phyloP scores from a whole-genome alignment of 2,329 filamentous ascomycete species.

The Alternaria incomplexa region DNA sequence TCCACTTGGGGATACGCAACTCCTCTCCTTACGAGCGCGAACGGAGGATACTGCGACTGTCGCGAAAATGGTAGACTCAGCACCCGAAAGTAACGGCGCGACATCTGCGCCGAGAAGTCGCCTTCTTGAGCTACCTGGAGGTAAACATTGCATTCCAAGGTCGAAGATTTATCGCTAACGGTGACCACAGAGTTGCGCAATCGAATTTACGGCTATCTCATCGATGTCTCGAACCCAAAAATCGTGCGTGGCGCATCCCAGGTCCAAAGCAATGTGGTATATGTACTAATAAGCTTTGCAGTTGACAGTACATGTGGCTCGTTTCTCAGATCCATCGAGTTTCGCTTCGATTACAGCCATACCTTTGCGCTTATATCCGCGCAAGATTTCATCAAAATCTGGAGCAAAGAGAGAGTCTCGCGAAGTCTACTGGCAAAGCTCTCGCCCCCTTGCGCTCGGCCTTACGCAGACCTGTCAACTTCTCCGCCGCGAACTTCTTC shows the following conservation, averaged over 20 bases:
- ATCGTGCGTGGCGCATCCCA: neutral
- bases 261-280: neutral
- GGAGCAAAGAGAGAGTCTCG: neutral
- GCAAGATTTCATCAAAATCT: fast-evolving
- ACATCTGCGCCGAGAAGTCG: neutral
- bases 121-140: neutral
- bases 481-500: neutral
- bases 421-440: neutral
- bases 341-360: neutral
- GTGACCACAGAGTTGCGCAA: neutral
- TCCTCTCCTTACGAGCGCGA: neutral
- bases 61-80: neutral
- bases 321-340: neutral
- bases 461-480: neutral
- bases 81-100: neutral
- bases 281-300: neutral
- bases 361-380: neutral
- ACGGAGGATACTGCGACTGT: neutral
- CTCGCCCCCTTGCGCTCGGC: neutral
- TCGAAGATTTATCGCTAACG: fast-evolving
- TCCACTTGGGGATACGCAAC: neutral
- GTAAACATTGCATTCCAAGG: fast-evolving
- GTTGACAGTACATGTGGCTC: neutral
- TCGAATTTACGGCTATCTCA: neutral
- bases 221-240: neutral